phyloP scores from a whole-genome alignment of 2,329 filamentous ascomycete species.

The Ophiosphaerella herpotricha region DNA sequence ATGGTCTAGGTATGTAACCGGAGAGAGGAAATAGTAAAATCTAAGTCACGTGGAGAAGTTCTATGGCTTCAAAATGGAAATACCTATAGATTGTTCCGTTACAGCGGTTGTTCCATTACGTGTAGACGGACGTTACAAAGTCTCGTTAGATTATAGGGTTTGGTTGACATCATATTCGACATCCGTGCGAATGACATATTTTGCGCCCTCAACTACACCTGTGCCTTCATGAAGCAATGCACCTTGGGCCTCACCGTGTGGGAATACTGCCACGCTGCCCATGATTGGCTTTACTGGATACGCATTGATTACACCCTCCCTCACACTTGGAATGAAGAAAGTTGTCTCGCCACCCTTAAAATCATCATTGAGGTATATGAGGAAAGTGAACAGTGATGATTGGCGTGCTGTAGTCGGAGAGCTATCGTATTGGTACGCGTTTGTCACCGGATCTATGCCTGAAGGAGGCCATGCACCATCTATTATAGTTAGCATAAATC shows the following conservation, averaged over 20 bases:
- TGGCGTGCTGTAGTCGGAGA: conserved; percentile 65
- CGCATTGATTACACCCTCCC: conserved; percentile 69
- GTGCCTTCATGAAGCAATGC: conserved; percentile 72
- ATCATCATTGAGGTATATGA: conserved; percentile 73
- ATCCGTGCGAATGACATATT: conserved; percentile 73
- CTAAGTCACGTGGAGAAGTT: too few relatives aligned
- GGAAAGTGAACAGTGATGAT: conserved; percentile 70
- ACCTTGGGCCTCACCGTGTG: conserved; percentile 69
- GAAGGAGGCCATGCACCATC: conserved; percentile 76
- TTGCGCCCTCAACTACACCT: conserved; percentile 67
- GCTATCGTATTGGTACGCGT: conserved; percentile 68
- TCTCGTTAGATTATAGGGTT: too few relatives aligned
- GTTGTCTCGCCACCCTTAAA: conserved; percentile 74
- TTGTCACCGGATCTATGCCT: conserved; percentile 59
- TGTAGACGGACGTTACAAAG: too few relatives aligned
- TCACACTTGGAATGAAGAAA: conserved; percentile 68
- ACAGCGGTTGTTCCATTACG: too few relatives aligned
- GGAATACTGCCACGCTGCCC: conserved; percentile 70
- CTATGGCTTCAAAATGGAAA: too few relatives aligned
- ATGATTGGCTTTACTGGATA: conserved; percentile 71
- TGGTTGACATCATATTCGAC: conserved; percentile 67
- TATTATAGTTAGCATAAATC: conserved; percentile 7
- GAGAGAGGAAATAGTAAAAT: too few relatives aligned
- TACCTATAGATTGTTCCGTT: too few relatives aligned
- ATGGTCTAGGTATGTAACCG: too few relatives aligned